Evolutionary conservation across 805 yeast genomes (phyloP), one percentile per base, ranked within the genome.

Genomic region (Myxozyma geophila): DNA sequence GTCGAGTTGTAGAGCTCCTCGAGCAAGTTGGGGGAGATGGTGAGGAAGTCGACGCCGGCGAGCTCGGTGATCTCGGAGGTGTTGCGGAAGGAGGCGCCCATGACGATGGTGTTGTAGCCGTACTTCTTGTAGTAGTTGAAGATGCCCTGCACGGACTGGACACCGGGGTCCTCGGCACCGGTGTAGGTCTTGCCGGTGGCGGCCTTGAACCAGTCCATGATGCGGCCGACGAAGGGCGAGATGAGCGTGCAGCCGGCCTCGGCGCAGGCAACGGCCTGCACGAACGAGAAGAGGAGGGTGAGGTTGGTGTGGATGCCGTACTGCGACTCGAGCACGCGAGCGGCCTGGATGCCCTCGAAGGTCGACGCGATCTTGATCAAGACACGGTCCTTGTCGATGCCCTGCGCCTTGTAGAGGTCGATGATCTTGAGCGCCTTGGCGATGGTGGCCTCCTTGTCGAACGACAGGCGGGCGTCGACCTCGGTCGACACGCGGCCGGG

Each of bases 21-120:
- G 78, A 95, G 87, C 74, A 95, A 83, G 76, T 83, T 85, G 77
- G 98, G 98, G 73, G 98, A 84, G 74, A 95, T 92, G 76, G 99
- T 95, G 81, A 95, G 84, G 86, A 82, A 92, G 79, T 95, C 99
- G 76, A 90, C 87, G 79, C 99, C 99, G 64, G 99, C 98, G 74
- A 95, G 84, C 73, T 96, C 97, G 80, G 87, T 88, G 81, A 95
- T 90, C 83, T 93, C 99, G 72, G 92, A 97, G 68, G 82, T 79
- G 84, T 92, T 95, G 87, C 99, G 93, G 92, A 95, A 93, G 65
- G 98, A 93, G 66, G 99, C 99, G 81, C 99, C 99, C 99, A 95
- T 95, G 76, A 95, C 98, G 77, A 95, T 92, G 78, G 99, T 95
- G 74, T 93, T 85, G 87, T 95, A 95, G 73, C 88, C 93, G 80